A percentile compares a stretch with the other conserved stretches of the same genome.
Conservation (phyloP, 2,329 filamentous ascomycete species). For the Chrysosporium queenslandicum region DNA sequence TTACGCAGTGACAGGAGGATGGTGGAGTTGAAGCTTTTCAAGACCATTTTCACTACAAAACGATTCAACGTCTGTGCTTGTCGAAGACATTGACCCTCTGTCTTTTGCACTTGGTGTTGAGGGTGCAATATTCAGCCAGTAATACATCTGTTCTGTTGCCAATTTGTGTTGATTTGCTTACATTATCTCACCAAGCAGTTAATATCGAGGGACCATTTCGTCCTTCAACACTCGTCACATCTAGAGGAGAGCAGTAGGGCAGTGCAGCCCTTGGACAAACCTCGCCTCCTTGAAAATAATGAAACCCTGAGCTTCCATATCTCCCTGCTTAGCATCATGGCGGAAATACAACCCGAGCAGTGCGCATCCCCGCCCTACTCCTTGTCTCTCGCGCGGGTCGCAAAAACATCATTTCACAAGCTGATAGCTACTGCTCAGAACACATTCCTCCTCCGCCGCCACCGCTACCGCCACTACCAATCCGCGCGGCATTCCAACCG, state of each 20-base stretch:
- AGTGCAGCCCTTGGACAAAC: not conserved
- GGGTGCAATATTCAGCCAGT: too few species aligned
- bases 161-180: too few species aligned
- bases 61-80: too few species aligned
- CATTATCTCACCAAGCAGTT: too few species aligned
- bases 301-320: not conserved
- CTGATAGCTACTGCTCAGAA: not conserved
- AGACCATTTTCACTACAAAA: too few species aligned
- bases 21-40: too few species aligned
- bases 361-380: conserved; percentile 16
- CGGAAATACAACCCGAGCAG: conserved; percentile 25
- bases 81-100: too few species aligned
- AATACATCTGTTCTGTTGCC: too few species aligned
- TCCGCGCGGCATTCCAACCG: conserved; percentile 38
- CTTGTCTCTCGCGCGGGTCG: too few species aligned
- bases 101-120: too few species aligned
- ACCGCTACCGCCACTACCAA: conserved; percentile 25
- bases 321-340: conserved; percentile 22
- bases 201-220: too few species aligned
- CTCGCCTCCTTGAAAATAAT: not conserved
- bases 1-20: too few species aligned
- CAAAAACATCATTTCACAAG: conserved; percentile 22
- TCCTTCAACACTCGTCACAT: not conserved
- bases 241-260: not conserved
- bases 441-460: not conserved